These are phyloP conservation scores for Galerina sulciceps DNA, from an alignment of 768 basidiomycete genomes.

Conservation along the genomic window DNA sequence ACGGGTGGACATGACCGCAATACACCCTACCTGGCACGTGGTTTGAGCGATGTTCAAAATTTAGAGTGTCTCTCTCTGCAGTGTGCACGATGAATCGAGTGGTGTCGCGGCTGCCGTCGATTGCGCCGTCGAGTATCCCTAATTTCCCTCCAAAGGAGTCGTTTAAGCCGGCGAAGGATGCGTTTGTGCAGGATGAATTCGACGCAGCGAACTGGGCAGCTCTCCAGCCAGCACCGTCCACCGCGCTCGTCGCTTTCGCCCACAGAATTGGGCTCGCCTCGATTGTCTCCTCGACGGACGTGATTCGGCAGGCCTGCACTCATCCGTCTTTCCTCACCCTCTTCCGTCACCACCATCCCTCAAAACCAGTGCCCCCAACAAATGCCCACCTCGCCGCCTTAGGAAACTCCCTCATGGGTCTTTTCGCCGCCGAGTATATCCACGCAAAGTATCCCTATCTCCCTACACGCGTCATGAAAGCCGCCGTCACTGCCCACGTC, in stretches of 20 bases:
- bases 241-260: constrained; percentile 75
- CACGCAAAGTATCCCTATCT: constrained; percentile 85
- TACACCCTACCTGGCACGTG: constrained; percentile 17
- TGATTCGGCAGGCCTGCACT: constrained; percentile 77
- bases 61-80: too few relatives aligned
- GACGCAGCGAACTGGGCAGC: constrained; percentile 71
- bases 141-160: constrained; percentile 68
- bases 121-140: constrained; percentile 57
- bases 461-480: constrained; percentile 89
- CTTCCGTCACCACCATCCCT: constrained; percentile 59
- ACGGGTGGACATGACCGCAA: constrained; percentile 8
- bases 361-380: constrained; percentile 55
- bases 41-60: too few relatives aligned
- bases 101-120: constrained; percentile 47
- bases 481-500: constrained; percentile 90
- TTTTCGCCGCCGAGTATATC: constrained; percentile 87
- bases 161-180: constrained; percentile 30
- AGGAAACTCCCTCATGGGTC: constrained; percentile 88
- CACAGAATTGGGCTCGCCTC: constrained; percentile 75
- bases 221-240: constrained; percentile 70
- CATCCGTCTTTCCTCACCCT: constrained; percentile 70
- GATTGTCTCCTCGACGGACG: constrained; percentile 54
- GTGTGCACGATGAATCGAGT: constrained; percentile 53
- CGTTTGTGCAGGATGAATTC: constrained; percentile 47
- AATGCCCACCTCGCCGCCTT: constrained; percentile 79